Evolutionary conservation across 257 asterid species (phyloP), one percentile per base, ranked within the genome.

Genomic region (Nyctanthes arbortristis): DNA sequence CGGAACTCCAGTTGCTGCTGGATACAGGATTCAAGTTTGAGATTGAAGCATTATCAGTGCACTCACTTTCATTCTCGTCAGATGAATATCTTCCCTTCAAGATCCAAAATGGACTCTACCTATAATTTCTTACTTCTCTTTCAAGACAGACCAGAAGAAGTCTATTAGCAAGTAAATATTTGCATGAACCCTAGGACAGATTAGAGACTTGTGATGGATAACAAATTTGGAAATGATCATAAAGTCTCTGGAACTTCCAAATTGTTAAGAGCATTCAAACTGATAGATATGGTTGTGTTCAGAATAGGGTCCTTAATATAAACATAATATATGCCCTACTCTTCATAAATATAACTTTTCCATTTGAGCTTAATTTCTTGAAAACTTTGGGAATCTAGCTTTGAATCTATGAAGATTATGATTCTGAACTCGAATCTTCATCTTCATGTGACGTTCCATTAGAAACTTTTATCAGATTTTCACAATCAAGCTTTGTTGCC

Each of bases 41-140:
- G 92, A 86, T 93, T 30, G 98, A 93, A 84, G 97, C 98, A 12
- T 77, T 93, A 61, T 90, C 96, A 2, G 89, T 83, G 35, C 76
- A 78, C 66, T 87, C 92, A 4, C 83, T 89, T 70, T 84, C 96
- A 35, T 93, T 90, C 86, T 81, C 89, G 88, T 80, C 97, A 1
- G 82, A 82, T 6, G 84, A 73, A 68, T 93, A 93, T 79, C 74
- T 93, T 64, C 94, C 96, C 22, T 85, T 92, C 68, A 88, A 87
- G 82, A 87, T 93, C 73, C 78, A 70, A 64, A 63, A 30, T 62
- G 85, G 89, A 74, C 79, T 60, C 36, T 81, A 75, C 75, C 84
- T 88, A 71, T 92, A 63, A 79, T 65, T 60, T 55, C 67, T 25
- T 33, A 4, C 36, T 40, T 29, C 2, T 61, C 14, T 61, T 61